A percentile compares a stretch with the other conserved stretches of the same genome.
These are phyloP conservation scores for Globisporangium rhizosaccharum DNA, from an alignment of 352 stramenopile species.

Conservation along the genomic window DNA sequence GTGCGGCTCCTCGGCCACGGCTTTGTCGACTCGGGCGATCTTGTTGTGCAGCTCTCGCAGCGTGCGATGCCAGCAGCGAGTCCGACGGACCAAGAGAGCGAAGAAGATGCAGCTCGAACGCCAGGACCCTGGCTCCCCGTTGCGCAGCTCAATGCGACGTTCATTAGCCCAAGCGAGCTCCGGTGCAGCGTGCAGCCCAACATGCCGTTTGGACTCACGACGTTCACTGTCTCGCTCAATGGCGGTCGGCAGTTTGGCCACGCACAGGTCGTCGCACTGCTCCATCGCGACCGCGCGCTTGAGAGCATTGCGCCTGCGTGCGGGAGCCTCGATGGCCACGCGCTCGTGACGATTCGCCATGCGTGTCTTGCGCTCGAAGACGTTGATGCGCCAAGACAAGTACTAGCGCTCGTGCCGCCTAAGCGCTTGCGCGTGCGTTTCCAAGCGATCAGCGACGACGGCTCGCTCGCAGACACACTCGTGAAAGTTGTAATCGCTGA, in stretches of 20 bases:
- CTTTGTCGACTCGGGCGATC: slow-evolving; percentile 59
- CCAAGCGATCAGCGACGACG: slow-evolving; percentile 29
- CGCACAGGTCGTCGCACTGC: slow-evolving; percentile 28
- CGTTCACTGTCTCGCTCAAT: slow-evolving; percentile 55
- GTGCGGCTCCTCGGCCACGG: slow-evolving; percentile 44
- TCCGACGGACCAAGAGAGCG: not conserved
- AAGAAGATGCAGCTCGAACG: not conserved
- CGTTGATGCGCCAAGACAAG: slow-evolving; percentile 32
- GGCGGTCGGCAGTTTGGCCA: slow-evolving; percentile 52
- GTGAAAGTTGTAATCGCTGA: slow-evolving; percentile 34
- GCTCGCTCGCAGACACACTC: slow-evolving; percentile 12
- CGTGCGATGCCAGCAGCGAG: slow-evolving; percentile 16
- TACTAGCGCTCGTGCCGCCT: slow-evolving; percentile 44
- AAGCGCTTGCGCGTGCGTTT: slow-evolving; percentile 45
- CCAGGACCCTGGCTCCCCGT: slow-evolving; percentile 11
- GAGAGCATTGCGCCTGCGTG: slow-evolving; percentile 26
- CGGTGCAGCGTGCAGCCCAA: slow-evolving; percentile 57
- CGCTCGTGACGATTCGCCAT: slow-evolving; percentile 25
- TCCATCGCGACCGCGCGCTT: slow-evolving; percentile 45
- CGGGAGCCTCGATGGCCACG: slow-evolving; percentile 37
- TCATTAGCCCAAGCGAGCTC: slow-evolving; percentile 35
- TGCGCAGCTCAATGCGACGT: slow-evolving; percentile 51
- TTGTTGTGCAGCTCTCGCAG: slow-evolving; percentile 49
- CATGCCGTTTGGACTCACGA: slow-evolving; percentile 59
- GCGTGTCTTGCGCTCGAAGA: slow-evolving; percentile 30